Conservation (phyloP, 768 basidiomycete species). For the Trametes meyenii region DNA sequence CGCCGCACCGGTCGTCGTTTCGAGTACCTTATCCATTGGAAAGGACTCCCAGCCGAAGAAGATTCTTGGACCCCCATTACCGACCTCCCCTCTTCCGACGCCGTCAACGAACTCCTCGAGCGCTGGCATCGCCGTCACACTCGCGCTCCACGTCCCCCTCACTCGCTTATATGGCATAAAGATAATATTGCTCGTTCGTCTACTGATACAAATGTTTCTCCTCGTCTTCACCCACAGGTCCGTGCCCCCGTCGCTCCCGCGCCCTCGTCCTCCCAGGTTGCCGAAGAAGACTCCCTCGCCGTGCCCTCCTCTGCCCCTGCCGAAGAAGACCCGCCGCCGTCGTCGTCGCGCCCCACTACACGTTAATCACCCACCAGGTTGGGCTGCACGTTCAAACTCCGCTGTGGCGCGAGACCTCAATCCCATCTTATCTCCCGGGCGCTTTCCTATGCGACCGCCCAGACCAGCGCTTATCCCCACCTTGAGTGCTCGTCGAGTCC, state of each 20-base stretch:
- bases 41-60: conserved; percentile 5
- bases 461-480: too few species aligned
- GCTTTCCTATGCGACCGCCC: too few species aligned
- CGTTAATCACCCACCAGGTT: too few species aligned
- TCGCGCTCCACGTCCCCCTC: conserved; percentile 9
- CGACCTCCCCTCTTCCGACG: conserved; percentile 4
- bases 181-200: neutral
- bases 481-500: too few species aligned
- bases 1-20: conserved; percentile 7
- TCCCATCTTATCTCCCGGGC: too few species aligned
- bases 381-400: too few species aligned
- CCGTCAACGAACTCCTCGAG: conserved; percentile 5
- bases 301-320: conserved; percentile 5
- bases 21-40: conserved; percentile 9
- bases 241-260: neutral
- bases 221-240: neutral
- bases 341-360: too few species aligned
- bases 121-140: conserved; percentile 5
- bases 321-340: conserved; percentile 5
- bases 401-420: too few species aligned
- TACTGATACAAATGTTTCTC: neutral
- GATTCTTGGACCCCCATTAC: conserved; percentile 13
- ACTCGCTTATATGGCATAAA: neutral
- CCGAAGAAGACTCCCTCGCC: conserved; percentile 8
- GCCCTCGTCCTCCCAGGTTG: conserved; percentile 6